phyloP scores from a whole-genome alignment of 306 rosid genomes.

The Cicer bijugum region DNA sequence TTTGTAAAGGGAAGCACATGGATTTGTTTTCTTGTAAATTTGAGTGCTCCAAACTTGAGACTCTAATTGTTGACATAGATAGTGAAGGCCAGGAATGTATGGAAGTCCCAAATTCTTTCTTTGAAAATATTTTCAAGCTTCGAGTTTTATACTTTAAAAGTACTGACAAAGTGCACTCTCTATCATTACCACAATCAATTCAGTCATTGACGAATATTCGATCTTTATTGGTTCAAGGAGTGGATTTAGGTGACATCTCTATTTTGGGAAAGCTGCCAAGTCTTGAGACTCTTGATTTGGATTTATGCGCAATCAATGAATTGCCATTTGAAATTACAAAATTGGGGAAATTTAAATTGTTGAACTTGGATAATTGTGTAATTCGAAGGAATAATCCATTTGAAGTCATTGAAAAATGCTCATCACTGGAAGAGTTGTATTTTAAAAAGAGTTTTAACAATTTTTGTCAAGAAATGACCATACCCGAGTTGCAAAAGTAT shows the following conservation, averaged over 20 bases:
- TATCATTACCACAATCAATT: background rate
- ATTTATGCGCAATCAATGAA: accelerated
- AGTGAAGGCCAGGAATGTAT: accelerated
- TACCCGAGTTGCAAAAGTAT: slow-evolving; percentile 2
- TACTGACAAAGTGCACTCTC: background rate
- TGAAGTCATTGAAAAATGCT: slow-evolving; percentile 31
- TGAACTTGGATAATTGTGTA: background rate
- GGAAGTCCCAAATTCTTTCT: background rate
- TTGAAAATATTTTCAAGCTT: background rate
- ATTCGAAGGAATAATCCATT: background rate
- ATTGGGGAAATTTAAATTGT: background rate
- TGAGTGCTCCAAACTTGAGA: slow-evolving; percentile 7
- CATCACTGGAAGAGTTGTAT: slow-evolving; percentile 23
- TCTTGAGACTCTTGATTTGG: slow-evolving; percentile 29
- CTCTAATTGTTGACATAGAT: background rate
- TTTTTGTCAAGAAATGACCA: no score
- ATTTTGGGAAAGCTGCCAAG: background rate
- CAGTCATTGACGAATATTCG: background rate
- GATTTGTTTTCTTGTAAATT: background rate
- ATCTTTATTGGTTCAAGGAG: background rate
- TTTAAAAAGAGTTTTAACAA: no score
- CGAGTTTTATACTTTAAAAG: background rate
- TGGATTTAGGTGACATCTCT: background rate
- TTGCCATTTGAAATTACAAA: background rate
- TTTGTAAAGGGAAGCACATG: background rate